A percentile compares a stretch with the other conserved stretches of the same genome.
Evolutionary conservation across 1,139 yeast species (phyloP).

Genomic region (Kodamaea sp.): DNA sequence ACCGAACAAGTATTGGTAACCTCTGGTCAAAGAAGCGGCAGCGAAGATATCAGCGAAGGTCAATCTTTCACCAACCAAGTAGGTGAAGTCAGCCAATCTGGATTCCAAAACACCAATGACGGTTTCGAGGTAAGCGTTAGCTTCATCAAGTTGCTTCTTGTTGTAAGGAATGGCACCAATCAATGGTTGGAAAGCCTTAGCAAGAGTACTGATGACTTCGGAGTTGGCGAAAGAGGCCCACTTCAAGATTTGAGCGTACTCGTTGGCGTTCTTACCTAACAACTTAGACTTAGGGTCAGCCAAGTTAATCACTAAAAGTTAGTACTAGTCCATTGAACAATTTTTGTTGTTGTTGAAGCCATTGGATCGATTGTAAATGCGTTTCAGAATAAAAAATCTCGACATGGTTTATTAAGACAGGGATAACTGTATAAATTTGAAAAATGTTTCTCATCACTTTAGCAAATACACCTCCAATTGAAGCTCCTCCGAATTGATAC

Average conservation of each 20-base stretch:
- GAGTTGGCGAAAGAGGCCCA: conserved; percentile 84
- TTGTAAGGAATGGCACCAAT: conserved; percentile 56
- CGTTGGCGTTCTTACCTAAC: conserved; percentile 65
- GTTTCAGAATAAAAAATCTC: conserved; percentile 58
- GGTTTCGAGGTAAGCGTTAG: conserved; percentile 38
- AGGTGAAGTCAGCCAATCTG: conserved; percentile 75
- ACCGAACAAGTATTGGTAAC: conserved; percentile 71
- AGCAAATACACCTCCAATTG: conserved; percentile 11
- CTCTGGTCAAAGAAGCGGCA: conserved; percentile 62
- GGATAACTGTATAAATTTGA: conserved; percentile 74
- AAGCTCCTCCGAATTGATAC: conserved; percentile 21
- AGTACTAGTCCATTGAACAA: conserved; percentile 14
- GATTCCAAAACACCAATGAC: conserved; percentile 53
- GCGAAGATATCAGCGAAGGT: conserved; percentile 80
- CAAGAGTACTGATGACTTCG: conserved; percentile 57
- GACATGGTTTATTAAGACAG: conserved; percentile 85
- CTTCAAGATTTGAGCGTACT: conserved; percentile 69
- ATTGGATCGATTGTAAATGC: background rate
- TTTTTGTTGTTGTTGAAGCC: background rate
- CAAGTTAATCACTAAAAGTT: conserved; percentile 31
- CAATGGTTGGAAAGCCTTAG: conserved; percentile 35
- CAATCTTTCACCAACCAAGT: conserved; percentile 87
- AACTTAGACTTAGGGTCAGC: conserved; percentile 37
- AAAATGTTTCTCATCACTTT: conserved; percentile 59
- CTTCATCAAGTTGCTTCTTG: conserved; percentile 74